A percentile compares a stretch with the other conserved stretches of the same genome.
These are phyloP conservation scores for Friedmanniomyces simplex DNA, from an alignment of 495 filamentous ascomycete genomes.

Conservation along the genomic window DNA sequence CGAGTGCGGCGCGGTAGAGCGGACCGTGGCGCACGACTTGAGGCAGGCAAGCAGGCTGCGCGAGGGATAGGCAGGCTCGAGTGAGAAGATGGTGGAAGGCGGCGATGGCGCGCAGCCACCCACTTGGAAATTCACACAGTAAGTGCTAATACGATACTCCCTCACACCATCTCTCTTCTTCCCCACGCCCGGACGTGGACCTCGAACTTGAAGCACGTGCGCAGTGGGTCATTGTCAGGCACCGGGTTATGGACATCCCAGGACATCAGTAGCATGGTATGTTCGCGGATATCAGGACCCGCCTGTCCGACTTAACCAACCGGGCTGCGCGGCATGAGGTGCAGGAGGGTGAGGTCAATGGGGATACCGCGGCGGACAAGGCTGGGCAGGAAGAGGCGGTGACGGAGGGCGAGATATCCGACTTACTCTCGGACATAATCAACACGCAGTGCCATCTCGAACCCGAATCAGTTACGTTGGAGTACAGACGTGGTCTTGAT, in stretches of 20 bases:
- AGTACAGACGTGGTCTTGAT: no score
- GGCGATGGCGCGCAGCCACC: slow-evolving; percentile 74
- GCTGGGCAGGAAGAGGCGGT: neutral
- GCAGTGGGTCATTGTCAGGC: neutral
- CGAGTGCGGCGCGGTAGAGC: no score
- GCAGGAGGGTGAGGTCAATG: slow-evolving; percentile 1
- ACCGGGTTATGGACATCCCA: neutral
- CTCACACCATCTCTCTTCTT: slow-evolving; percentile 7
- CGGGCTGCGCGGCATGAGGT: neutral
- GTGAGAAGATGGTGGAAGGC: slow-evolving; percentile 73
- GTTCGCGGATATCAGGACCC: slow-evolving; percentile 11
- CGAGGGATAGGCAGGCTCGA: slow-evolving; percentile 15
- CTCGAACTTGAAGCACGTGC: neutral
- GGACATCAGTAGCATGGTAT: slow-evolving; percentile 10
- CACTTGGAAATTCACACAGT: slow-evolving; percentile 99
- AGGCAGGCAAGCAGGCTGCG: slow-evolving; percentile 11
- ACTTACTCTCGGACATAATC: no score
- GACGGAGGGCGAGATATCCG: neutral
- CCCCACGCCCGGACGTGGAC: slow-evolving; percentile 1
- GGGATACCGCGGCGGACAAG: neutral
- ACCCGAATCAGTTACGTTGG: no score
- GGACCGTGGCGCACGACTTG: neutral
- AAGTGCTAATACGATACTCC: no score
- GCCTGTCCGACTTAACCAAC: slow-evolving; percentile 13
- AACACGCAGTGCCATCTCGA: no score